Evolutionary conservation across 805 yeast species (phyloP), one percentile per base, ranked within the genome.

Genomic region (Ogataea methylovora): DNA sequence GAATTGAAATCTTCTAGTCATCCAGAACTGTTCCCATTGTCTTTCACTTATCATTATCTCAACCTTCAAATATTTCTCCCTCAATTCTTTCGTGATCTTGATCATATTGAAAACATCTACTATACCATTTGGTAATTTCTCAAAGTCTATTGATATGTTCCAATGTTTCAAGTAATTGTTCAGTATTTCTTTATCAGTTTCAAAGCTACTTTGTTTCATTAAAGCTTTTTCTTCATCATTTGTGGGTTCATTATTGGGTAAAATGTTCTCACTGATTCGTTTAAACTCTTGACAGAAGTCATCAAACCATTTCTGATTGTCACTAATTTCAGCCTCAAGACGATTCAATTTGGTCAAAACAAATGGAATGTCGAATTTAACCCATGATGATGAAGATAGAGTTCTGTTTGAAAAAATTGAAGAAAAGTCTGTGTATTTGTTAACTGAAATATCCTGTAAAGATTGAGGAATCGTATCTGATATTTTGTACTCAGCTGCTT

Each of bases 321-420:
- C 54, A 15, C 54, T 56, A 2, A 58, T 35, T 8, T 48, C 40
- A 0, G 47, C 45, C 23, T 56, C 50, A 30, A 55, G 45, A 5
- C 28, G 35, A 16, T 43, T 43, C 32, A 42, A 41, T 33, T 37
- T 52, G 23, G 11, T 37, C 30, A 51, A 33, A 7, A 41, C 42
- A 36, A 34, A 39, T 12, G 98, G 98, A 4, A 75, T 59, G 0
- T 79, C 75, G 48, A 84, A 83, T 14, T 70, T 65, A 0, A 88
- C 88, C 34, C 87, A 74, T 0, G 98, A 97, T 2, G 97, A 88
- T 1, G 85, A 71, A 3, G 95, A 84, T 19, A 90, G 58, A 4
- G 76, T 60, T 39, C 85, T 61, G n/a, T 61, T 61, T 13, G 64
- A 52, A 33, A 78, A 41, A n/a, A 46, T 35, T 4, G 37, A 28